A percentile compares a stretch with the other conserved stretches of the same genome.
These are phyloP conservation scores for Cercospora sojina DNA, from an alignment of 2,329 filamentous ascomycete species.

Conservation along the genomic window DNA sequence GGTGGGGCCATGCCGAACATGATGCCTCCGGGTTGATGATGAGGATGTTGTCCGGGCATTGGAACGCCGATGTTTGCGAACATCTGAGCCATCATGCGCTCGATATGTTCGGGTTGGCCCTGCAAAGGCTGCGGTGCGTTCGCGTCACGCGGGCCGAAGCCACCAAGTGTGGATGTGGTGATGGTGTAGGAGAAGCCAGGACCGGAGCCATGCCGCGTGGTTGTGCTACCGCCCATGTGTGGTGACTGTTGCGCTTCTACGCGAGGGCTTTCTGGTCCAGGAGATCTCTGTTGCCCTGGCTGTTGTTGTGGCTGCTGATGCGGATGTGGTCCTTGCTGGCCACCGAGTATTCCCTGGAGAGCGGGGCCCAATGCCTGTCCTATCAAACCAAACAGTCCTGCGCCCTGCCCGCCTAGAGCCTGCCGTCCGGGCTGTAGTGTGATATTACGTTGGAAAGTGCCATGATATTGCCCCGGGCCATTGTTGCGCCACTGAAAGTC, in stretches of 20 bases:
- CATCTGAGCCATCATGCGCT: conserved; percentile 37
- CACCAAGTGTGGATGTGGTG: conserved; percentile 34
- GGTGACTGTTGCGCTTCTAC: conserved; percentile 13
- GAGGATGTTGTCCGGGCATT: conserved; percentile 3
- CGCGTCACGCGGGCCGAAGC: conserved; percentile 53
- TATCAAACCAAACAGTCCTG: conserved; percentile 40
- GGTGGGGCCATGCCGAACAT: conserved; percentile 5
- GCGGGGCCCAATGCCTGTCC: conserved; percentile 18
- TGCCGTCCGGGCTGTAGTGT: conserved; percentile 13
- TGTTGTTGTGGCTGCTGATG: conserved; percentile 8
- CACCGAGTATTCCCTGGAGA: conserved; percentile 26
- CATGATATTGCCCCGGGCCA: conserved; percentile 34
- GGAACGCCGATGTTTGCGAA: conserved; percentile 35
- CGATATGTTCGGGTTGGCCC: conserved; percentile 36
- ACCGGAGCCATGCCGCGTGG: conserved; percentile 26
- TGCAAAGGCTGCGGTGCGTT: conserved; percentile 49
- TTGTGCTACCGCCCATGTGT: conserved; percentile 17
- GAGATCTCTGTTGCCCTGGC: conserved; percentile 20
- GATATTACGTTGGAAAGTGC: conserved; percentile 45
- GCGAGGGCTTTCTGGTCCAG: conserved; percentile 4
- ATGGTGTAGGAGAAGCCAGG: conserved; percentile 35
- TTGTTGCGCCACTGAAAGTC: conserved; percentile 35
- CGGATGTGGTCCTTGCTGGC: conserved; percentile 23
- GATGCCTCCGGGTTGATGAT: background rate
- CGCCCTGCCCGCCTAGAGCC: conserved; percentile 32